Evolutionary conservation across 768 basidiomycete species (phyloP).

Genomic region (Scleroderma citrinum): DNA sequence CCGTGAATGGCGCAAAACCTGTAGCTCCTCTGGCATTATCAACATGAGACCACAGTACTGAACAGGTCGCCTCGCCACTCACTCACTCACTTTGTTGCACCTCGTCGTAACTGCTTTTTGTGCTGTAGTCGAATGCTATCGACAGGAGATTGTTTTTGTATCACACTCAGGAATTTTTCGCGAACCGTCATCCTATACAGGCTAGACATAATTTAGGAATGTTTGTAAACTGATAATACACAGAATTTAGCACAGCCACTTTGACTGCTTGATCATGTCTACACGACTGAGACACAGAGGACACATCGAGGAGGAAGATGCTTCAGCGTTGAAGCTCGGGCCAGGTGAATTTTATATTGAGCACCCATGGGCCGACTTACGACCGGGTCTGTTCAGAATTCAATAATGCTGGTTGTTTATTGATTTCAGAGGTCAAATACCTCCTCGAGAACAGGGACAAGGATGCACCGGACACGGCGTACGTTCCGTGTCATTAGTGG

Average conservation of each 20-base stretch:
- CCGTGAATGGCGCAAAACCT: constrained; percentile 12
- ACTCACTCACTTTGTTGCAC: background rate
- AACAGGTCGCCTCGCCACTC: background rate
- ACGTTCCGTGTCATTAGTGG: too few species aligned
- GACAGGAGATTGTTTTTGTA: constrained; percentile 11
- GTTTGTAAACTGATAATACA: constrained; percentile 24
- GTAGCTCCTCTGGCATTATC: constrained; percentile 11
- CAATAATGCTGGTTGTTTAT: constrained; percentile 84
- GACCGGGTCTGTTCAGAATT: too few species aligned
- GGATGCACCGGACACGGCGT: constrained; percentile 85
- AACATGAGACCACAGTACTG: constrained; percentile 22
- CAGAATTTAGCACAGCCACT: background rate
- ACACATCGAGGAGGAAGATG: constrained; percentile 76
- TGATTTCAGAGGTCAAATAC: constrained; percentile 91
- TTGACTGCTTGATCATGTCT: constrained; percentile 38
- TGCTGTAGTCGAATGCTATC: constrained; percentile 23
- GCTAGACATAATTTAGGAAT: constrained; percentile 31
- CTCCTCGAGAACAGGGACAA: constrained; percentile 83
- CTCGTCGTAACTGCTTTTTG: constrained; percentile 12
- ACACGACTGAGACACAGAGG: constrained; percentile 59
- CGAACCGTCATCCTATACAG: constrained; percentile 19
- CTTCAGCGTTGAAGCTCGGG: constrained; percentile 77
- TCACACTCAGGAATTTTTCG: constrained; percentile 16
- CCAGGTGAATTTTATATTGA: constrained; percentile 41
- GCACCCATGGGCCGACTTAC: too few species aligned